Evolutionary conservation across 176 grass and related monocot genomes (phyloP).

Genomic region (Oryza glaberrima): DNA sequence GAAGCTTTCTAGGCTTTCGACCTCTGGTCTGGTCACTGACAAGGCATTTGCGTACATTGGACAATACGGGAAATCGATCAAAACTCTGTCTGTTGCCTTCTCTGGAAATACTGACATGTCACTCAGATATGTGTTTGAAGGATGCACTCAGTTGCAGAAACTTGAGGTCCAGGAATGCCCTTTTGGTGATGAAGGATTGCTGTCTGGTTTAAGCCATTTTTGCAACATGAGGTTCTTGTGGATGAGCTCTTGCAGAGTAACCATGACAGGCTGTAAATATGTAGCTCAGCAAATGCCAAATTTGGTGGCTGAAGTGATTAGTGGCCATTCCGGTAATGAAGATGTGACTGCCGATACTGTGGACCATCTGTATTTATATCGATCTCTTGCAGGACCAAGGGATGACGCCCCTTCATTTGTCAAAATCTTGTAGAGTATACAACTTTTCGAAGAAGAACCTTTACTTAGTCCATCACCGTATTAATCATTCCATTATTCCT

Average conservation of each 20-base stretch:
- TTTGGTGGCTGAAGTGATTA: conserved; percentile 78
- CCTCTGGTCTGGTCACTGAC: conserved; percentile 85
- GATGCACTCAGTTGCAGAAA: conserved; percentile 70
- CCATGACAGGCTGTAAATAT: conserved; percentile 64
- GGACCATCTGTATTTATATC: conserved; percentile 82
- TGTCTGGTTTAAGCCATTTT: conserved; percentile 64
- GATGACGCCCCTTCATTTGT: conserved; percentile 66
- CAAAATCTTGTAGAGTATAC: conserved; percentile 64
- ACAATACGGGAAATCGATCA: conserved; percentile 58
- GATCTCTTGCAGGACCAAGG: conserved; percentile 71
- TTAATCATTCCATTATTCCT: too few species aligned
- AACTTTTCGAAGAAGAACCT: too few species aligned
- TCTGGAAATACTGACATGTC: conserved; percentile 71
- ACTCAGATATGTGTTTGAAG: conserved; percentile 78
- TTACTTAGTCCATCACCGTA: too few species aligned
- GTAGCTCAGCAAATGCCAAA: conserved; percentile 66
- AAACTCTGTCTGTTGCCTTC: conserved; percentile 91
- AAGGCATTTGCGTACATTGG: conserved; percentile 79
- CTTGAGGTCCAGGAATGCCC: conserved; percentile 85
- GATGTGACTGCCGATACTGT: conserved; percentile 37
- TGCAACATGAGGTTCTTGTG: conserved; percentile 89
- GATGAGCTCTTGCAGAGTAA: conserved; percentile 84
- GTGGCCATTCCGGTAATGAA: conserved; percentile 43
- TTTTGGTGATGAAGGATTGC: conserved; percentile 68
- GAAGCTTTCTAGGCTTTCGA: conserved; percentile 72